phyloP scores from a whole-genome alignment of 139 green algal species.

The Chlorella sorokiniana region DNA sequence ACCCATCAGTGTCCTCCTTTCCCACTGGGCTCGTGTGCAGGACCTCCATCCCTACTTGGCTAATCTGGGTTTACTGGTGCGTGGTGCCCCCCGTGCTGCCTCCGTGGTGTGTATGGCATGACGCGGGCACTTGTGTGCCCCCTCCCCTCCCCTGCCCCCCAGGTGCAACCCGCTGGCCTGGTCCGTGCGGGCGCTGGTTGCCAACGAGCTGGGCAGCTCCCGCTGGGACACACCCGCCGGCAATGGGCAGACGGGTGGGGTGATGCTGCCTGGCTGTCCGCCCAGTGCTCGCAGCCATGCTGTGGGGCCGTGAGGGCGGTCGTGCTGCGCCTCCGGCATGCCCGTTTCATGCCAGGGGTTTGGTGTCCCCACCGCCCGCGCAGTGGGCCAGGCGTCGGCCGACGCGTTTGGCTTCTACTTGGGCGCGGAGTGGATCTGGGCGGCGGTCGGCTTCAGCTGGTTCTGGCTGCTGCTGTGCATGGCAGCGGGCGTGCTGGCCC shows the following conservation, averaged over 20 bases:
- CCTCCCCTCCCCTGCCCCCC: not conserved
- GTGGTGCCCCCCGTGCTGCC: not conserved
- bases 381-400: constrained; percentile 3
- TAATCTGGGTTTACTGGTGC: constrained; percentile 36
- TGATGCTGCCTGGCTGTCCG: not conserved
- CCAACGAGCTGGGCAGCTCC: constrained; percentile 36
- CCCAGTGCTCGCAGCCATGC: not conserved
- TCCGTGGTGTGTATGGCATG: not conserved
- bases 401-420: constrained; percentile 64
- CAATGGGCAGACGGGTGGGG: not conserved
- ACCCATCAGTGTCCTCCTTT: not conserved
- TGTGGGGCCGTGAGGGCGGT: too few relatives aligned
- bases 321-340: too few relatives aligned
- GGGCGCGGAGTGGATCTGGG: constrained; percentile 64
- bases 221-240: constrained; percentile 17
- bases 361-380: not conserved
- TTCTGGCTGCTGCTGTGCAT: constrained; percentile 33
- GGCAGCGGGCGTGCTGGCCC: constrained; percentile 22
- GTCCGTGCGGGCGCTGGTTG: constrained; percentile 23
- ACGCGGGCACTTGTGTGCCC: not conserved
- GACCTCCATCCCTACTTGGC: constrained; percentile 45
- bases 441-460: constrained; percentile 48
- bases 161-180: constrained; percentile 26
- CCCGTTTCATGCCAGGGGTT: too few relatives aligned
- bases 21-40: too few relatives aligned